phyloP scores from a whole-genome alignment of 768 basidiomycete species.

The Russula ochroleuca region DNA sequence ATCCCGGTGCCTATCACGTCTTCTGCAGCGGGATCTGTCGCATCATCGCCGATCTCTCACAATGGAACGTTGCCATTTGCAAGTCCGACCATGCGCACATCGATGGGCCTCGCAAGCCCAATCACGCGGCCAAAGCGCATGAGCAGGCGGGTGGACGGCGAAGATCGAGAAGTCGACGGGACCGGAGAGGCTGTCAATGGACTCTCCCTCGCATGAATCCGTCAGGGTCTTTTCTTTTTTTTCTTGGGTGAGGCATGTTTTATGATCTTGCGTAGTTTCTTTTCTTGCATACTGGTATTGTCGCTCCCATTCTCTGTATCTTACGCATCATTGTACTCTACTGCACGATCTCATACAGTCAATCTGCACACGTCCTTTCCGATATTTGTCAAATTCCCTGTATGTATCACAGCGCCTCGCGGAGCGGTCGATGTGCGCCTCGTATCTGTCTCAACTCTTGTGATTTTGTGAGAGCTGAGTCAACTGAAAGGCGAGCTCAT shows the following conservation, averaged over 20 bases:
- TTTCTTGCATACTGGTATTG: background rate
- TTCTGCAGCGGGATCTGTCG: slow-evolving; percentile 56
- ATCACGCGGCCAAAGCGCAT: slow-evolving; percentile 66
- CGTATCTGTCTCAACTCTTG: slow-evolving; percentile 93
- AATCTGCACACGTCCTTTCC: background rate
- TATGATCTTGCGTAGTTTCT: background rate
- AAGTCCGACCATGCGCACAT: slow-evolving; percentile 69
- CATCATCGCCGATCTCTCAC: slow-evolving; percentile 67
- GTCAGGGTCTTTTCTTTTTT: background rate
- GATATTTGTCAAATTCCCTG: background rate
- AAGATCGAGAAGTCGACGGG: slow-evolving; percentile 70
- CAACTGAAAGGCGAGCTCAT: slow-evolving; percentile 64
- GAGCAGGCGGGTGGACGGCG: slow-evolving; percentile 45
- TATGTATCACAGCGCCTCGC: background rate
- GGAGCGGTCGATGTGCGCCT: slow-evolving; percentile 43
- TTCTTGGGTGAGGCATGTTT: background rate
- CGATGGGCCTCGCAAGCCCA: slow-evolving; percentile 70
- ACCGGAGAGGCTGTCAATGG: slow-evolving; percentile 74
- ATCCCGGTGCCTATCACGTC: slow-evolving; percentile 64
- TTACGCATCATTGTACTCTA: slow-evolving; percentile 18
- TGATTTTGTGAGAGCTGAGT: slow-evolving; percentile 66
- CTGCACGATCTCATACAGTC: slow-evolving; percentile 4
- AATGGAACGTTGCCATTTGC: slow-evolving; percentile 44
- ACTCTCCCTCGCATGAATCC: slow-evolving; percentile 41
- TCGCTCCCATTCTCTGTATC: slow-evolving; percentile 6